Conservation (phyloP, 352 stramenopile species). For the Pythium coloratum region DNA sequence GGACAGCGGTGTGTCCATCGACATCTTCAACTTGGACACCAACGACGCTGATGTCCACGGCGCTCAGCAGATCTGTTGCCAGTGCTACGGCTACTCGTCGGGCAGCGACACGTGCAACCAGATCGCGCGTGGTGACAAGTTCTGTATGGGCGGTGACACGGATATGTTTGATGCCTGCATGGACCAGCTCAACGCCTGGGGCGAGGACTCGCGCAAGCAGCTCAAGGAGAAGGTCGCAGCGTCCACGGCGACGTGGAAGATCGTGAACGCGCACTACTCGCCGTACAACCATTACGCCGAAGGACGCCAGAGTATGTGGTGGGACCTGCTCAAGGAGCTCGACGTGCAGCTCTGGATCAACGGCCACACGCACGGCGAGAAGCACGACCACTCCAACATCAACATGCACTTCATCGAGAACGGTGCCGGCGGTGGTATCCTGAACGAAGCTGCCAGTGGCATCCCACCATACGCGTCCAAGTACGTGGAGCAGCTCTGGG, state of each 20-base stretch:
- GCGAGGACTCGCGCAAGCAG: slow-evolving; percentile 51
- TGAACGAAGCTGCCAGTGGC: slow-evolving; percentile 68
- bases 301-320: slow-evolving; percentile 49
- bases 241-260: slow-evolving; percentile 81
- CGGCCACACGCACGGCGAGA: slow-evolving; percentile 73
- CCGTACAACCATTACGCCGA: slow-evolving; percentile 78
- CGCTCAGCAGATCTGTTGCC: slow-evolving; percentile 72
- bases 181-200: slow-evolving; percentile 58
- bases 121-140: slow-evolving; percentile 45
- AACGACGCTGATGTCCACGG: slow-evolving; percentile 64
- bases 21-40: slow-evolving; percentile 88
- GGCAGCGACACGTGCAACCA: slow-evolving; percentile 61
- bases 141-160: slow-evolving; percentile 53
- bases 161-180: slow-evolving; percentile 76
- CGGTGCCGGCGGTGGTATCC: slow-evolving; percentile 66
- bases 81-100: slow-evolving; percentile 76
- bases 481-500: slow-evolving; percentile 69
- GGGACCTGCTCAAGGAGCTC: slow-evolving; percentile 48
- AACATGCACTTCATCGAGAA: slow-evolving; percentile 83
- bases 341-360: slow-evolving; percentile 70
- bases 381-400: slow-evolving; percentile 65
- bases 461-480: slow-evolving; percentile 57
- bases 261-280: slow-evolving; percentile 84
- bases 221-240: slow-evolving; percentile 52
- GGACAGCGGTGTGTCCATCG: slow-evolving; percentile 60